These are phyloP conservation scores for Aegilops umbellulata DNA, from an alignment of 176 grass and related monocot genomes.

Conservation along the genomic window DNA sequence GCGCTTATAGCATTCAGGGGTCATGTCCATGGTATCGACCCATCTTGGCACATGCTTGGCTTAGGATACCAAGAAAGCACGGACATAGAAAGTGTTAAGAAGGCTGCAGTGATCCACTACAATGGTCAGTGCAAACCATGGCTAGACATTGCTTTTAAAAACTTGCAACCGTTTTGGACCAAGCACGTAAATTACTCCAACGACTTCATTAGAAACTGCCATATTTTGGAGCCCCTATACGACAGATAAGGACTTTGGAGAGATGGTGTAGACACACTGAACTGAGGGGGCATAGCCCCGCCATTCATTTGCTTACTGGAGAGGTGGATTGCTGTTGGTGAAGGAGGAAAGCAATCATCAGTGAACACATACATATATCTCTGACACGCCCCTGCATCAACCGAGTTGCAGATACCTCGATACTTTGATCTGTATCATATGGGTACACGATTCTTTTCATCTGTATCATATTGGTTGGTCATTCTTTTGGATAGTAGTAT, in stretches of 20 bases:
- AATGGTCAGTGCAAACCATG: slow-evolving; percentile 94
- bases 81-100: slow-evolving; percentile 52
- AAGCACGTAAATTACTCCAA: slow-evolving; percentile 84
- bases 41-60: slow-evolving; percentile 87
- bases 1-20: slow-evolving; percentile 86
- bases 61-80: slow-evolving; percentile 92
- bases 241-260: slow-evolving; percentile 24
- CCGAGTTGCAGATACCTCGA: slow-evolving; percentile 23
- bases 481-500: slow-evolving; percentile 48
- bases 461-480: slow-evolving; percentile 53
- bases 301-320: slow-evolving; percentile 32
- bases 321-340: slow-evolving; percentile 21
- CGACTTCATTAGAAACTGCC: slow-evolving; percentile 79
- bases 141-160: slow-evolving; percentile 86
- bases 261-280: slow-evolving; percentile 23
- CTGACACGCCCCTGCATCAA: slow-evolving; percentile 31
- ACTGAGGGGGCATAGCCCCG: not conserved
- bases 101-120: slow-evolving; percentile 80
- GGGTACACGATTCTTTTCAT: slow-evolving; percentile 57
- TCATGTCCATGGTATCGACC: slow-evolving; percentile 69
- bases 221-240: slow-evolving; percentile 71
- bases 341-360: slow-evolving; percentile 20
- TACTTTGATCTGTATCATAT: slow-evolving; percentile 60
- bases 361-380: slow-evolving; percentile 12
- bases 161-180: slow-evolving; percentile 81